Evolutionary conservation across 1,284 basidiomycete species (phyloP).

Genomic region (Ganoderma meredithae): DNA sequence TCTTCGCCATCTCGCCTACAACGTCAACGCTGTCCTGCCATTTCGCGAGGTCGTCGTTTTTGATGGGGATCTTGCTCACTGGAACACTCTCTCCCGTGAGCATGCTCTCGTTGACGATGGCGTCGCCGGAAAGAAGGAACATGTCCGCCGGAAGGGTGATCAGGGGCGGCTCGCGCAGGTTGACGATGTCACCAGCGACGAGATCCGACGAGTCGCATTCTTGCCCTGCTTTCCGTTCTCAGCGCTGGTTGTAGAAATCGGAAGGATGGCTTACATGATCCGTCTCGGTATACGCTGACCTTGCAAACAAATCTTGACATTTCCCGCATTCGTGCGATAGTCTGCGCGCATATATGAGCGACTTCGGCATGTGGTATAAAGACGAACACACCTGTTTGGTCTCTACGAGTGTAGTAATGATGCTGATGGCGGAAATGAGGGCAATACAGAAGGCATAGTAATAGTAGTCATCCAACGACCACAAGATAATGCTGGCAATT

Average conservation of each 20-base stretch:
- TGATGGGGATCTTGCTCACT: constrained; percentile 85
- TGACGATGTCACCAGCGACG: constrained; percentile 94
- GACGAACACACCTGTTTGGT: constrained; percentile 76
- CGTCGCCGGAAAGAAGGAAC: constrained; percentile 92
- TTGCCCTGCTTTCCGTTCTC: constrained; percentile 59
- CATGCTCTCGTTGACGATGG: constrained; percentile 99
- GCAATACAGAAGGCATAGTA: constrained; percentile 99
- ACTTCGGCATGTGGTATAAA: not conserved
- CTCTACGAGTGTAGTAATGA: constrained; percentile 89
- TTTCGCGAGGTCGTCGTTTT: constrained; percentile 71
- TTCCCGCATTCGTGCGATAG: constrained; percentile 93
- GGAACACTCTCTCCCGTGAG: constrained; percentile 96
- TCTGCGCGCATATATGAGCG: constrained; percentile 55
- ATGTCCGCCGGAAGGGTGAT: constrained; percentile 90
- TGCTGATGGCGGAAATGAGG: constrained; percentile 89
- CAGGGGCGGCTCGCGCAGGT: constrained; percentile 82
- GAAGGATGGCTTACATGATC: constrained; percentile 66
- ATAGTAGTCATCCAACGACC: constrained; percentile 95
- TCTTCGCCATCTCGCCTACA: constrained; percentile 77
- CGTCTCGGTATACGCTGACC: constrained; percentile 78
- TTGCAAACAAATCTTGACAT: constrained; percentile 94
- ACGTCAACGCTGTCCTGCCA: constrained; percentile 79
- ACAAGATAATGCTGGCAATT: constrained; percentile 93
- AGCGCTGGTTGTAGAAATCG: constrained; percentile 15
- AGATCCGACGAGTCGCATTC: constrained; percentile 81